Evolutionary conservation across 2,329 filamentous ascomycete genomes (phyloP).

Genomic region (Colletotrichum viniferum): DNA sequence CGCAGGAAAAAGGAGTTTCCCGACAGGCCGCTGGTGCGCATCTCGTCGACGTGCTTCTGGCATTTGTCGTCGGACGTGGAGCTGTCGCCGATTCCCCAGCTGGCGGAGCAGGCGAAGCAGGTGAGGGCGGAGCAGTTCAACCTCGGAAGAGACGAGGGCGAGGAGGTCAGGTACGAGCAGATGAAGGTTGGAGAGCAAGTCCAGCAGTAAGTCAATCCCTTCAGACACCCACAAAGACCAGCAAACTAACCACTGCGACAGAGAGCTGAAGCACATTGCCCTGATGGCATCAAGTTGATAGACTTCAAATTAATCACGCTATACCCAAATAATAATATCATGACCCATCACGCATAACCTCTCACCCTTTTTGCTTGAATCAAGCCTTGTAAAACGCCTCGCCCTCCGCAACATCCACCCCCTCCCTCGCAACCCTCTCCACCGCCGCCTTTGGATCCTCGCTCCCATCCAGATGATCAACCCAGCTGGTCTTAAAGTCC

Average conservation of each 20-base stretch:
- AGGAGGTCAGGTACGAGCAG: constrained; percentile 48
- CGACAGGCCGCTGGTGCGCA: constrained; percentile 57
- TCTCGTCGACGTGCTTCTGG: constrained; percentile 67
- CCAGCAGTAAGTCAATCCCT: constrained; percentile 47
- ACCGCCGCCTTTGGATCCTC: constrained; percentile 54
- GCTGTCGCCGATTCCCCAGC: constrained; percentile 52
- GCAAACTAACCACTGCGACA: constrained; percentile 20
- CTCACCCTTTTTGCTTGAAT: background rate
- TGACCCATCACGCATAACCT: background rate
- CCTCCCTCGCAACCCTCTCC: constrained; percentile 50
- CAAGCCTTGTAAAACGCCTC: constrained; percentile 42
- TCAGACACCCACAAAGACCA: background rate
- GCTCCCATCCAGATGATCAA: constrained; percentile 60
- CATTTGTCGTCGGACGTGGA: constrained; percentile 63
- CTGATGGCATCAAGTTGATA: constrained; percentile 42
- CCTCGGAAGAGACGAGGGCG: constrained; percentile 58
- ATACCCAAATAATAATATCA: constrained; percentile 6
- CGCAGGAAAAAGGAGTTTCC: constrained; percentile 44
- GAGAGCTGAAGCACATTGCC: constrained; percentile 58
- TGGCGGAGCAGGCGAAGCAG: constrained; percentile 47
- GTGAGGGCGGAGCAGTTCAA: constrained; percentile 52
- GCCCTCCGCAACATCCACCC: constrained; percentile 57
- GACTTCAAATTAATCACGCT: background rate
- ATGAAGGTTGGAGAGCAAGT: constrained; percentile 67
- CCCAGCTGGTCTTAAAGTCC: constrained; percentile 52